Base-by-base conservation (phyloP, 2,329 filamentous ascomycete species). In the Fusarium staphyleae region DNA sequence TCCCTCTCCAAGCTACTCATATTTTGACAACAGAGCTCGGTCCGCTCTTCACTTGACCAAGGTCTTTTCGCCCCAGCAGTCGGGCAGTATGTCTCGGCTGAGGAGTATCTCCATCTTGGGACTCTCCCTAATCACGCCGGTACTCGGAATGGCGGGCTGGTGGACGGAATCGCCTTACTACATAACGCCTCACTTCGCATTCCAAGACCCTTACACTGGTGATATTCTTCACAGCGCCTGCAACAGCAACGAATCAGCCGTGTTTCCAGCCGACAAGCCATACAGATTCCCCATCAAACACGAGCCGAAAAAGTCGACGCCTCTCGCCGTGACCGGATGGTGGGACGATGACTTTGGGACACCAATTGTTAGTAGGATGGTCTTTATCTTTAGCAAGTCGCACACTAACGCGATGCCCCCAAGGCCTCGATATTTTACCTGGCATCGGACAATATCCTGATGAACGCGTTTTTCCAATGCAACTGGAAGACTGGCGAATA, bases 181-280 rank as follows among this genome's bases (percentile, higher is more conserved):
- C 15, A 15, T 63, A 15, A 62, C 60, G 4, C 60, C 60, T 42
- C 60, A 62, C 34, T 63, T 62, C 36, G 60, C 60, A 12, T 62
- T 53, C 30, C 60, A 62, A 48, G 60, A 63, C 18, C 51, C 60
- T 1, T 55, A 60, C 11, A 63, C 60, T 22, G 60, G 60, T 1
- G 19, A 60, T n/a, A 40, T 62, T 13, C 10, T 63, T 12, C 60
- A 63, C 29, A 60, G 60, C 42, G 55, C 59, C 3, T 63, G 60
- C 15, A 63, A 28, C 9, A 63, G 60, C 32, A 63, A 63, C 22
- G 55, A 52, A 2, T 47, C 59, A 5, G 60, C 60, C 3, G 37
- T 50, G 1, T 63, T 63, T 9, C 59, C 59, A 11, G 48, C 45
- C 0, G 53, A 63, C 1, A 44, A 42, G 7, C 56, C 60, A 8